phyloP scores from a whole-genome alignment of 1,284 basidiomycete species.

The Leccinum proliferum region DNA sequence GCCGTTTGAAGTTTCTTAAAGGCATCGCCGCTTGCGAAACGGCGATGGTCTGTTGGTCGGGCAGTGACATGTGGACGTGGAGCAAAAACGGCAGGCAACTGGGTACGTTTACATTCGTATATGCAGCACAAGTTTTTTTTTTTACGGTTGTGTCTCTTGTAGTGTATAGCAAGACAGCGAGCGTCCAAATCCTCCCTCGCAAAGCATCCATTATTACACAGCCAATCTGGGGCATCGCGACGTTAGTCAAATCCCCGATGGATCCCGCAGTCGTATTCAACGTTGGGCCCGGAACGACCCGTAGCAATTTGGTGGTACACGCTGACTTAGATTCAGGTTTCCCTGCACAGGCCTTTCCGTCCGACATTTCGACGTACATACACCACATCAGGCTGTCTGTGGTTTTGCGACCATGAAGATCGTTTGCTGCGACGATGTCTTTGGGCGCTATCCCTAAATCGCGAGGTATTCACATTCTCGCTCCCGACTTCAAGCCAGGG shows the following conservation, averaged over 20 bases:
- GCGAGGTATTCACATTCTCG: conserved; percentile 89
- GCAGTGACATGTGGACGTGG: conserved; percentile 88
- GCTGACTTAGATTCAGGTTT: conserved; percentile 41
- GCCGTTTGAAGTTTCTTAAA: conserved; percentile 65
- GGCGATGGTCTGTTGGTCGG: conserved; percentile 90
- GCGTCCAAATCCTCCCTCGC: conserved; percentile 77
- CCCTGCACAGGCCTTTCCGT: conserved; percentile 63
- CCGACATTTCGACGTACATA: conserved; percentile 66
- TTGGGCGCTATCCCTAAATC: conserved; percentile 83
- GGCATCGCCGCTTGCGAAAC: conserved; percentile 88
- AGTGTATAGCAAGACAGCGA: conserved; percentile 74
- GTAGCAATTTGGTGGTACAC: conserved; percentile 6
- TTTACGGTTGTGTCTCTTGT: not conserved
- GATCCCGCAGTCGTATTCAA: conserved; percentile 4
- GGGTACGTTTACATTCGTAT: conserved; percentile 39
- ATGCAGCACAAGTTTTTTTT: not conserved
- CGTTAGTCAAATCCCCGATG: conserved; percentile 50
- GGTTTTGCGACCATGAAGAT: conserved; percentile 79
- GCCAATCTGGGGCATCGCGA: conserved; percentile 62
- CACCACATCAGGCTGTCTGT: conserved; percentile 68
- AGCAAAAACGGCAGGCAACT: conserved; percentile 94
- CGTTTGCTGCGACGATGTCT: conserved; percentile 73
- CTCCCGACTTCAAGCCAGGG: conserved; percentile 36
- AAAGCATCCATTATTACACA: conserved; percentile 77
- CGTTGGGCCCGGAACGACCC: not conserved